Base-by-base conservation (phyloP, 108 stramenopile genomes). In the Cylindrotheca fusiformis region DNA sequence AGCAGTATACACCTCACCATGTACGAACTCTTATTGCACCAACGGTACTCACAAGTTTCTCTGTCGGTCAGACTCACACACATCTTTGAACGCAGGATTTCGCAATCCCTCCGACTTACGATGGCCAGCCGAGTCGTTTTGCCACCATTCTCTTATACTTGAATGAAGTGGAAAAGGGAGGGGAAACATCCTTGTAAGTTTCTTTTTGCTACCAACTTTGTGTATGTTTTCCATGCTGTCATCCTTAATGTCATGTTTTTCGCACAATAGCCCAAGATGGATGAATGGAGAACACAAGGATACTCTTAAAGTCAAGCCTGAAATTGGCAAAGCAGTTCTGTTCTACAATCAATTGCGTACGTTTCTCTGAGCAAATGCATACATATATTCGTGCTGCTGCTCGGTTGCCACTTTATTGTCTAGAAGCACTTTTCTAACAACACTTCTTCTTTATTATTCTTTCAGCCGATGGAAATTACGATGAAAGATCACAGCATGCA, bases 381-480 rank as follows among this genome's bases (percentile, higher is more conserved):
- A 45, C 44, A 45, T 45, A 17, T 17, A 45, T 45, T 45, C 44
- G 17, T 17, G 44, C 44, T n/a, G n/a, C n/a, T n/a, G n/a, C n/a
- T n/a, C n/a, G n/a, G n/a, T 17, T 45, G 44, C 12, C 12, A 45
- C 44, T 12, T 60, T 19, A 8, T 60, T 20, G 24, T 78, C 41
- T 76, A 76, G 51, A 65, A 55, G 28, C 21, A 67, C n/a, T n/a
- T n/a, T n/a, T n/a, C n/a, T n/a, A n/a, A n/a, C n/a, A n/a, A n/a
- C n/a, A n/a, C n/a, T n/a, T 21, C 55, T 76, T 28, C 77, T n/a
- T n/a, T n/a, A n/a, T n/a, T n/a, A n/a, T n/a, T n/a, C n/a, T n/a
- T n/a, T n/a, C 6, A 41, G 36, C 81, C 12, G 90, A 91, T 64
- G 90, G 90, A 26, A 91, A 91, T 55, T 83, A 78, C 48, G 90